Evolutionary conservation across 495 filamentous ascomycete species (phyloP).

Genomic region (Sphaerosporella brunnea): DNA sequence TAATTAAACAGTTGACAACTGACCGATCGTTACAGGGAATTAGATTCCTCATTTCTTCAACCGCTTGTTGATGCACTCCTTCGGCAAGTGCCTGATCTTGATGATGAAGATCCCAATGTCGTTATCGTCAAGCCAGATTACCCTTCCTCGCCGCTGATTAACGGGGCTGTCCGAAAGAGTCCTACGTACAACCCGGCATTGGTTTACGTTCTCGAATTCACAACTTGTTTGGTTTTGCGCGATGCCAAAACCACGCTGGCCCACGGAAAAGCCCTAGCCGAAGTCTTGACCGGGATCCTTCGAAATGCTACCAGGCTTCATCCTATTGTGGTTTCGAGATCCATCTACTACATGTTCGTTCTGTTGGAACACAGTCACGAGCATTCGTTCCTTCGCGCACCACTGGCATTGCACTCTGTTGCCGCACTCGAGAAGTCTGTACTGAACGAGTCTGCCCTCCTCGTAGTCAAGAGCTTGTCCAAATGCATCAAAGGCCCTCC

Average conservation of each 20-base stretch:
- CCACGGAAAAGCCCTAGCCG: conserved; percentile 61
- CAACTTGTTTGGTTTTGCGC: conserved; percentile 65
- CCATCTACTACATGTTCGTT: conserved; percentile 70
- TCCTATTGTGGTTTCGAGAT: conserved; percentile 58
- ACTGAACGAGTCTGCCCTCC: conserved; percentile 53
- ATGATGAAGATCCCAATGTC: conserved; percentile 57
- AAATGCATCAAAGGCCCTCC: conserved; percentile 49
- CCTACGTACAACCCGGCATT: conserved; percentile 71
- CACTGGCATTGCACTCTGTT: conserved; percentile 81
- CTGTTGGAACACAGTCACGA: conserved; percentile 78
- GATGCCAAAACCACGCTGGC: conserved; percentile 50
- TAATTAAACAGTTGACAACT: conserved; percentile 2
- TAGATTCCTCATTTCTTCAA: conserved; percentile 48
- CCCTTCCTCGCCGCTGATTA: conserved; percentile 37
- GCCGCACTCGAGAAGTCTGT: conserved; percentile 66
- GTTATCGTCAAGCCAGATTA: conserved; percentile 77
- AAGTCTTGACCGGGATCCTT: conserved; percentile 61
- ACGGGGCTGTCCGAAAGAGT: conserved; percentile 30
- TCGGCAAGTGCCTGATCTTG: conserved; percentile 47
- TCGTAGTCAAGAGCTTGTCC: conserved; percentile 59
- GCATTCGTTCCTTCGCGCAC: conserved; percentile 74
- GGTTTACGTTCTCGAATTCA: conserved; percentile 75
- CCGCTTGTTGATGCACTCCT: conserved; percentile 56
- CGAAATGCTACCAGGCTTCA: conserved; percentile 64
- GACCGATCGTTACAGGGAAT: conserved; percentile 33